Conservation (phyloP, 495 filamentous ascomycete species). For the Penicillium coprophilum region DNA sequence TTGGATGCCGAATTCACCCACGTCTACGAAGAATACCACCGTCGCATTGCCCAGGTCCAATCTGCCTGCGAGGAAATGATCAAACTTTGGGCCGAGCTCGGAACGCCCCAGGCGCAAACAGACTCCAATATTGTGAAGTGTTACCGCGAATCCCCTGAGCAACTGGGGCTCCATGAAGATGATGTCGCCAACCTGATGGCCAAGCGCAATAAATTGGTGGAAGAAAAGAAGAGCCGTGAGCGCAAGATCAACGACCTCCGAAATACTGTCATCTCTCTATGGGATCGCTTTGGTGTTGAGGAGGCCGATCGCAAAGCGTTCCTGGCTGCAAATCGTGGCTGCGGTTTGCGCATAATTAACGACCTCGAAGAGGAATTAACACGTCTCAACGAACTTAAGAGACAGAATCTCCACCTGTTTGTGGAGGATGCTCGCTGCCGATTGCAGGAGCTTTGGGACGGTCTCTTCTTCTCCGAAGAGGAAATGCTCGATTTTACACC, state of each 20-base stretch:
- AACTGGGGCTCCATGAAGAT: conserved; percentile 84
- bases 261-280: conserved; percentile 72
- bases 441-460: conserved; percentile 92
- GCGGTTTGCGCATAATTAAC: conserved; percentile 83
- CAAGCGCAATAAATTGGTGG: conserved; percentile 79
- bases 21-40: conserved; percentile 92
- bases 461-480: conserved; percentile 90
- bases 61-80: conserved; percentile 79
- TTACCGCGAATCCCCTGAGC: conserved; percentile 86
- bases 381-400: conserved; percentile 86
- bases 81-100: conserved; percentile 91
- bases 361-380: conserved; percentile 89
- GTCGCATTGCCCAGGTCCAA: conserved; percentile 73
- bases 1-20: conserved; percentile 88
- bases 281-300: conserved; percentile 84
- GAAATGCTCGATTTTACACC: conserved; percentile 98
- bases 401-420: conserved; percentile 91
- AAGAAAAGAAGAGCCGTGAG: conserved; percentile 91
- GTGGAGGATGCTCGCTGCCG: conserved; percentile 89
- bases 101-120: conserved; percentile 88
- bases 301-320: conserved; percentile 80
- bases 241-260: conserved; percentile 75
- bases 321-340: conserved; percentile 68
- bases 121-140: conserved; percentile 82
- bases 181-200: conserved; percentile 70